Evolutionary conservation across 2,329 filamentous ascomycete species (phyloP), one percentile per base, ranked within the genome.

Genomic region (Fusarium drepaniforme): DNA sequence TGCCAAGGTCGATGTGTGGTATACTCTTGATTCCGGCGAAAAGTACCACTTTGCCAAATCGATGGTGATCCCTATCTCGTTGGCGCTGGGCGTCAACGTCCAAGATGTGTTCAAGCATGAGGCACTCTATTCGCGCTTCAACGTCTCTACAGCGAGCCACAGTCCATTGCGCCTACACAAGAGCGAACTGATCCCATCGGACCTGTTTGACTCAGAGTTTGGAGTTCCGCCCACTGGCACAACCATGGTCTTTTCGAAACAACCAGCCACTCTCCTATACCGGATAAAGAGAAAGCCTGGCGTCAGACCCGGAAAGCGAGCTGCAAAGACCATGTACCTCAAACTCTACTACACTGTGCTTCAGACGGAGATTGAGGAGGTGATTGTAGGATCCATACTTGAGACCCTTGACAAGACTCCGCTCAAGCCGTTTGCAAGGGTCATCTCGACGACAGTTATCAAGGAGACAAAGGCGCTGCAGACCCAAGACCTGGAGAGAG

Each of bases 71-170:
- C 89, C 92, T 4, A 93, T 97, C 2, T 89, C 93, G 1, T 86
- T 99, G 6, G 94, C 95, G 0, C 88, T 99, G 5, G 96, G 96
- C 4, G 97, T 99, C 72, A 98, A 98, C 75, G 97, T 99, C 8
- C 96, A 98, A 79, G 97, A 99, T 77, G 91, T 97, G 33, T 98
- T 98, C 86, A 97, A 98, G 81, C 91, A 94, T 73, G 86, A 91
- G 9, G 88, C 91, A 0, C 87, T 98, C 0, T 97, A 97, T 80
- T 98, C 96, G 0, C 93, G 93, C 12, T 99, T 99, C 81, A 97
- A 94, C 16, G 93, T 99, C 63, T 95, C 94, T 15, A 95, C 96
- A 0, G 93, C 94, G 1, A 94, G 89, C 66, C 82, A 90, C 28
- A 92, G 93, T 35, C 97, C 97, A 0, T 82, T 98, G 12, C 90